Evolutionary conservation across 2,329 filamentous ascomycete genomes (phyloP).

Genomic region (Xylaria sp.): DNA sequence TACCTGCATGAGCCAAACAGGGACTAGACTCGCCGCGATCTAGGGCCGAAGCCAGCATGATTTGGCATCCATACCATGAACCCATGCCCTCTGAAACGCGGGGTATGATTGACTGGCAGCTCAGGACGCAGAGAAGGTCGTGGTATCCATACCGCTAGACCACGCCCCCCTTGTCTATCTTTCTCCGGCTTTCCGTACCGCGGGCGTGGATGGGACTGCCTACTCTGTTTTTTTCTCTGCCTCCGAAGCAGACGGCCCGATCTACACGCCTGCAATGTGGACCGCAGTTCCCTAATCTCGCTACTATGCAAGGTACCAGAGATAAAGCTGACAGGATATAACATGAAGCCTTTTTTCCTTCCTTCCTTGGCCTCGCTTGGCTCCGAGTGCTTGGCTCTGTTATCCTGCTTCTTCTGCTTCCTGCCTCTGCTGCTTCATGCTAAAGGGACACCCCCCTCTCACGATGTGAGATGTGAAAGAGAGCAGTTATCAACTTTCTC

Average conservation of each 20-base stretch:
- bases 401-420: no score
- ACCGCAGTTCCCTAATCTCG: not conserved
- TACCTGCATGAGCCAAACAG: not conserved
- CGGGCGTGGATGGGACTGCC: no score
- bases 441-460: no score
- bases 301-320: not conserved
- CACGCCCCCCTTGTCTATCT: no score
- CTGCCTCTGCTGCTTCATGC: no score
- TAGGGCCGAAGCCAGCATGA: not conserved
- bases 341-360: not conserved
- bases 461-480: no score
- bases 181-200: not conserved
- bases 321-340: not conserved
- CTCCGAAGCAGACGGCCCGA: not conserved
- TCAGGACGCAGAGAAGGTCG: not conserved
- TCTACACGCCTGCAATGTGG: not conserved
- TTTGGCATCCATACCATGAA: slow-evolving; percentile 1
- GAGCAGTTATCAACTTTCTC: no score
- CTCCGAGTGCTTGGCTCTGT: slow-evolving; percentile 9
- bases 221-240: no score
- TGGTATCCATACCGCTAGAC: slow-evolving; percentile 4
- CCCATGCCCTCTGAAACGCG: slow-evolving; percentile 1
- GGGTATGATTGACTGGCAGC: not conserved
- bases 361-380: slow-evolving; percentile 11
- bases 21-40: not conserved